phyloP scores from a whole-genome alignment of 2,329 filamentous ascomycete species.

The Didymella sp. region DNA sequence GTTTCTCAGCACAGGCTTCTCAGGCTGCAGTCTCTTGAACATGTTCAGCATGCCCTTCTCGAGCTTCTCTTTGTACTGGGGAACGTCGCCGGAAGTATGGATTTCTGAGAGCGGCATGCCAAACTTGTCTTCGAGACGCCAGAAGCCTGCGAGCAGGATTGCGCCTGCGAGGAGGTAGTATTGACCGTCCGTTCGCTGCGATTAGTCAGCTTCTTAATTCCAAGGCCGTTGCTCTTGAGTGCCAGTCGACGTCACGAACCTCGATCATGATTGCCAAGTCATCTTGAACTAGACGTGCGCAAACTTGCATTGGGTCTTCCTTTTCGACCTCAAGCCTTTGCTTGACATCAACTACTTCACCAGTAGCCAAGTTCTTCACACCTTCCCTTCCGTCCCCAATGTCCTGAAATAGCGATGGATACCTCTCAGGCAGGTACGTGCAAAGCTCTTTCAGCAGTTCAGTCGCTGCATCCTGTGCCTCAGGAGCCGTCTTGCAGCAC shows the following conservation, averaged over 20 bases:
- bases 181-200: constrained; percentile 71
- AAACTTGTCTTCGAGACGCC: constrained; percentile 80
- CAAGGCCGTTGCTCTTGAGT: not conserved
- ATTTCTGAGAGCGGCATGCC: constrained; percentile 81
- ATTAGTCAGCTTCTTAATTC: not conserved
- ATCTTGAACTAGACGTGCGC: constrained; percentile 76
- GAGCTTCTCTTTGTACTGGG: constrained; percentile 72
- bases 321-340: constrained; percentile 57
- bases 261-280: constrained; percentile 84
- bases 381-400: constrained; percentile 63
- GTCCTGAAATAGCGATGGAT: constrained; percentile 70
- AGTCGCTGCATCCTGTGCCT: constrained; percentile 73
- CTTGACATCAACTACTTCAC: constrained; percentile 73
- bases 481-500: constrained; percentile 72
- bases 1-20: constrained; percentile 71
- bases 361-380: constrained; percentile 73
- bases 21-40: constrained; percentile 73
- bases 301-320: constrained; percentile 81
- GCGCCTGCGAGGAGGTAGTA: constrained; percentile 82
- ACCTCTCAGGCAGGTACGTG: constrained; percentile 75
- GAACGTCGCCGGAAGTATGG: constrained; percentile 78
- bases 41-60: constrained; percentile 83
- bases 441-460: constrained; percentile 78
- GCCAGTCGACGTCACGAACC: not conserved
- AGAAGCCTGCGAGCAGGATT: constrained; percentile 81